Evolutionary conservation across 305 asterid species (phyloP), one percentile per base, ranked within the genome.

Genomic region (Fraxinus baroniana): DNA sequence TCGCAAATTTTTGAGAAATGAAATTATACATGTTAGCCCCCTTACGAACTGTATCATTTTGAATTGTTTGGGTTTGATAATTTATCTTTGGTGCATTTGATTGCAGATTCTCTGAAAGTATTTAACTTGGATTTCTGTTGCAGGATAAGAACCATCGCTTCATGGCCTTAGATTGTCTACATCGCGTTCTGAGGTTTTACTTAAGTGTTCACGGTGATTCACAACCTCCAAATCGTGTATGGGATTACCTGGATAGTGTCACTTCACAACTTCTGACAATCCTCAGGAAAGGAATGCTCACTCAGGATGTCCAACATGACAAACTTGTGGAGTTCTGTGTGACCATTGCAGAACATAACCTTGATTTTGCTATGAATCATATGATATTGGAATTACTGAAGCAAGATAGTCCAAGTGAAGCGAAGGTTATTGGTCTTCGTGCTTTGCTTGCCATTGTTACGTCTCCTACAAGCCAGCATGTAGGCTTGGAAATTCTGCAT

Each of bases 161-260:
- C 91, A 97, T 97, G 99, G 98, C 99, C 78, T 88, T 97, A 85
- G 98, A 97, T 87, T 97, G 99, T 85, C 90, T 95, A 79, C 99
- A 97, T 84, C 98, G 99, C 57, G 97, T 97, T 80, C 82, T 94
- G 88, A 92, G 98, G 89, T 97, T 97, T 86, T 97, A 97, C 88
- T 87, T 97, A 91, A 94, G 98, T 83, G 97, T 94, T 83, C 98
- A 97, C 84, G 99, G 99, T 70, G 93, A 91, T 87, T 88, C 93
- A 60, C 99, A 94, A 84, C 98, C 97, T 82, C 91, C 90, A 71
- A 73, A 94, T 89, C 97, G 98, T 81, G 99, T 97, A 55, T 97
- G 99, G 99, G 99, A 97, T 85, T 93, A 93, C 91, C 91, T 97
- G 79, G 99, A 97, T 90, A 97, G 99, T 86, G 98, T 97, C 82